Conservation (phyloP, 305 asterid species). For the Ilex paraguariensis region DNA sequence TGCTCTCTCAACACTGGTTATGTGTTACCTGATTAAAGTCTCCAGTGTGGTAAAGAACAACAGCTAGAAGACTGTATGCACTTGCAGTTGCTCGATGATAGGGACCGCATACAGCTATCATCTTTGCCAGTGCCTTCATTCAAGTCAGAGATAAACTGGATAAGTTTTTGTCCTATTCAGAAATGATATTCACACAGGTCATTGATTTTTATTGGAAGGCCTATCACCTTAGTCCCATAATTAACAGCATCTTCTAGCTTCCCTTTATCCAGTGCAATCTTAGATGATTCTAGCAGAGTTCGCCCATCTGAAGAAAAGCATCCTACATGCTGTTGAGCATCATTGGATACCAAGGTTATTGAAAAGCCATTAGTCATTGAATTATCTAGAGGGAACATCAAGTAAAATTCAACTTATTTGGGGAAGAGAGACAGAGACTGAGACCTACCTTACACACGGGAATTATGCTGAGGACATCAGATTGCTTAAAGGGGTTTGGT, state of each 20-base stretch:
- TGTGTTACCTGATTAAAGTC: slow-evolving; percentile 86
- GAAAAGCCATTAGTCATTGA: slow-evolving; percentile 14
- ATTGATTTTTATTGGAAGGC: too few relatives aligned
- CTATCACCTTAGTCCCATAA: slow-evolving; percentile 84
- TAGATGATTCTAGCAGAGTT: slow-evolving; percentile 90
- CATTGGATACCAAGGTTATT: slow-evolving; percentile 13
- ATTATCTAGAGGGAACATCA: slow-evolving; percentile 6
- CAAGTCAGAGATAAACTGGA: too few relatives aligned
- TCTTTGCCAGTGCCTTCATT: slow-evolving; percentile 87
- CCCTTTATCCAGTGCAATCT: slow-evolving; percentile 98
- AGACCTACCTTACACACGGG: slow-evolving; percentile 82
- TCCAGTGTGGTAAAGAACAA: slow-evolving; percentile 99
- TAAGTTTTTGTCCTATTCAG: too few relatives aligned
- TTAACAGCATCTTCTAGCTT: slow-evolving; percentile 95
- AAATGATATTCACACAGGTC: too few relatives aligned
- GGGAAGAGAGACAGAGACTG: slow-evolving; percentile 12
- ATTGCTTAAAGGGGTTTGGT: slow-evolving; percentile 66
- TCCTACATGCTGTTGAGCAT: slow-evolving; percentile 69
- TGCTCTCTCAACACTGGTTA: neutral
- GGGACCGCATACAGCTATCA: slow-evolving; percentile 98
- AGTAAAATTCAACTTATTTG: slow-evolving; percentile 7
- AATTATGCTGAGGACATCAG: slow-evolving; percentile 83
- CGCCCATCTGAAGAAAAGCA: slow-evolving; percentile 99
- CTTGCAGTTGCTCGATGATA: slow-evolving; percentile 95
- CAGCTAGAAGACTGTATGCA: slow-evolving; percentile 99